Conservation (phyloP, 177 flowering plant species). For the Vitis hybrid region DNA sequence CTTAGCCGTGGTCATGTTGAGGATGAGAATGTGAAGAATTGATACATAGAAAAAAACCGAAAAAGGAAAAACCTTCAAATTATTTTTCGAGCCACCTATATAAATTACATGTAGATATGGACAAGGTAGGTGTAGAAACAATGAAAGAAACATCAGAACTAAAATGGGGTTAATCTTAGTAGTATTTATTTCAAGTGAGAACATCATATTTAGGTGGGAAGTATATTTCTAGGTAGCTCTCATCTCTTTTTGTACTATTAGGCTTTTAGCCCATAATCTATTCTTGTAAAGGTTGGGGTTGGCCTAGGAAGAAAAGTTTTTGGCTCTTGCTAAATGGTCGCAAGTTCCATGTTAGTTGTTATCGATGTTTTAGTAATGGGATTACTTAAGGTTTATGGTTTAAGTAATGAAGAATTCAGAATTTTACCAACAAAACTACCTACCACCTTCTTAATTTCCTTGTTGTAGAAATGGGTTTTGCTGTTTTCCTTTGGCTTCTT, state of each 20-base stretch:
- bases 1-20: too few species aligned
- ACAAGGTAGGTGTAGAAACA: conserved; percentile 38
- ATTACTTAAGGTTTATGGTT: conserved; percentile 7
- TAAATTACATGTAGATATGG: neutral
- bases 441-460: conserved; percentile 14
- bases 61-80: neutral
- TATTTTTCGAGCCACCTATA: neutral
- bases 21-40: too few species aligned
- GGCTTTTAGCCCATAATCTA: conserved; percentile 6
- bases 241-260: conserved; percentile 18
- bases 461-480: neutral
- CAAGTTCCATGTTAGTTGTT: conserved; percentile 14
- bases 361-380: conserved; percentile 11
- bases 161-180: conserved; percentile 13
- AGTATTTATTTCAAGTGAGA: conserved; percentile 4
- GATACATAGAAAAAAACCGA: neutral
- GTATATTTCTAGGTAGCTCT: conserved; percentile 34
- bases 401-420: neutral
- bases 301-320: neutral
- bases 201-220: conserved; percentile 44
- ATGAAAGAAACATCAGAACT: conserved; percentile 66
- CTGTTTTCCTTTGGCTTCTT: neutral
- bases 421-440: conserved; percentile 23
- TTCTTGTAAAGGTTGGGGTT: neutral
- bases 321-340: neutral